Evolutionary conservation across 208 protist species (phyloP).

Genomic region (Endotrypanum monterogeii): DNA sequence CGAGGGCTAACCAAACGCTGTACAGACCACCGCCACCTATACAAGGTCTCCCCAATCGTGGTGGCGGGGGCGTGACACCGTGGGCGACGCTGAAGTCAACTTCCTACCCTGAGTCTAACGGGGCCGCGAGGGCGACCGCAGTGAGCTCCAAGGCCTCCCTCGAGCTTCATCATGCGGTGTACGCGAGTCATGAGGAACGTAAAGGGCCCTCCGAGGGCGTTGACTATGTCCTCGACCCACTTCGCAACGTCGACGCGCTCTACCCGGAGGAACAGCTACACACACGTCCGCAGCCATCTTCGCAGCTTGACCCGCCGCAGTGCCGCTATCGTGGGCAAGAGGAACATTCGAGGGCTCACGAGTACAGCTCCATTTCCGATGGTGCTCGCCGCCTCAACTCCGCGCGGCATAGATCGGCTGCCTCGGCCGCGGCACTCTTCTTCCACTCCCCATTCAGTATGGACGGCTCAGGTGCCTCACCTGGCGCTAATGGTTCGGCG

Average conservation of each 20-base stretch:
- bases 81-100: background rate
- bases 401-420: constrained; percentile 24
- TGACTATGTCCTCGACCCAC: background rate
- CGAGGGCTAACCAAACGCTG: background rate
- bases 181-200: background rate
- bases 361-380: constrained; percentile 29
- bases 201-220: background rate
- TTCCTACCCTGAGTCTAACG: background rate
- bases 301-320: background rate
- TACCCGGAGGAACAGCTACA: background rate
- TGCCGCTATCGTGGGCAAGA: background rate
- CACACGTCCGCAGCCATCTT: background rate
- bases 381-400: constrained; percentile 27
- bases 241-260: background rate
- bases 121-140: background rate
- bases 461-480: background rate
- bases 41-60: background rate
- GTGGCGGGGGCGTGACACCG: background rate
- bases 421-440: constrained; percentile 16
- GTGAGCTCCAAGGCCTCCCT: background rate
- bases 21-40: background rate
- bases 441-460: constrained; percentile 7
- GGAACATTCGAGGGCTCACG: background rate
- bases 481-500: background rate
- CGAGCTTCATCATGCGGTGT: background rate